A percentile compares a stretch with the other conserved stretches of the same genome.
Evolutionary conservation across 75 land plant species (phyloP).

Genomic region (Pseudotsuga menziesii): DNA sequence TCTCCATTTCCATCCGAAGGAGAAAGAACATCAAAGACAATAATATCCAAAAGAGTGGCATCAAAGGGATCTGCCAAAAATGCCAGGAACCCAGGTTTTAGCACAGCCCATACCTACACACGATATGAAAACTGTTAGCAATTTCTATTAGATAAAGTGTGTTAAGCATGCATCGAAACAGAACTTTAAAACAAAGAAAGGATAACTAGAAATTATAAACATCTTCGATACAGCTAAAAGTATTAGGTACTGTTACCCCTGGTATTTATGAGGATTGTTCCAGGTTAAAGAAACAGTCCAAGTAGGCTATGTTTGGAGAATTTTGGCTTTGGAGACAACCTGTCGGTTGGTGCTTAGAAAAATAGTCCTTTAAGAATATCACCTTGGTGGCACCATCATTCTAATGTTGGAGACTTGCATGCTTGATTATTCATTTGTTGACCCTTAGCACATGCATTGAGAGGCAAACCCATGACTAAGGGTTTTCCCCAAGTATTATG

Average conservation of each 20-base stretch:
- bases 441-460: no score
- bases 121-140: not conserved
- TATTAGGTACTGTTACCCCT: not conserved
- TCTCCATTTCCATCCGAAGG: constrained; percentile 84
- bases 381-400: no score
- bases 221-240: not conserved
- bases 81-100: constrained; percentile 97
- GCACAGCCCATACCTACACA: constrained; percentile 90
- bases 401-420: no score
- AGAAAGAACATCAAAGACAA: constrained; percentile 91
- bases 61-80: constrained; percentile 87
- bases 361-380: no score
- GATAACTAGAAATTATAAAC: not conserved
- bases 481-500: no score
- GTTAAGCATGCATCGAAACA: not conserved
- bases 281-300: no score
- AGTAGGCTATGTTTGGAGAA: no score
- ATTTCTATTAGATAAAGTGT: not conserved
- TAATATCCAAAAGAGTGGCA: constrained; percentile 76
- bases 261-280: no score
- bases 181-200: not conserved
- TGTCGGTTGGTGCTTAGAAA: no score
- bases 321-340: no score
- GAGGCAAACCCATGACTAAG: no score
- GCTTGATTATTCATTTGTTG: no score